Evolutionary conservation across 805 yeast species (phyloP), one percentile per base, ranked within the genome.

Genomic region (Kodamaea fukazawae): DNA sequence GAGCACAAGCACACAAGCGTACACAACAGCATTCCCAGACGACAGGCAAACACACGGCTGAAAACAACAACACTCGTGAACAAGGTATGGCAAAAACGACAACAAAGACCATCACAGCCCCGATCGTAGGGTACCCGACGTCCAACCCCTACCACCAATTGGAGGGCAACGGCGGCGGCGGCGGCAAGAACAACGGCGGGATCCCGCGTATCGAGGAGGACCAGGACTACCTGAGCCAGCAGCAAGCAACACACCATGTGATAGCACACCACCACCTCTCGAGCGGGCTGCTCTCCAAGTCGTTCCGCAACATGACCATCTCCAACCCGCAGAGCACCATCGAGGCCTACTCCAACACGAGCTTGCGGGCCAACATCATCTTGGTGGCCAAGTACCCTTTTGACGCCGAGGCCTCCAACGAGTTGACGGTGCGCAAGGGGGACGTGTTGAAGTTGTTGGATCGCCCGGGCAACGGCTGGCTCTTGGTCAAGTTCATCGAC

Each of bases 401-500:
- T 52, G 51, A 50, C 7, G 75, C 76, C 2, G 73, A 76, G 50
- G 54, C 58, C 32, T 44, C 50, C 4, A 59, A 63, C 32, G 84
- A 79, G 48, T 54, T 79, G 6, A 48, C 70, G 1, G 63, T 76
- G 1, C 54, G 58, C 2, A 69, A 68, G 29, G 82, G 82, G 9
- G 83, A 76, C 43, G 69, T 76, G 12, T 56, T 79, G 18, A 78
- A 75, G 49, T 54, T 79, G 14, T 44, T 77, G 4, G 72, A 72
- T 37, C 56, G 72, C 29, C 66, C 63, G 30, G 72, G 72, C 1
- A 70, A 72, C 48, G 83, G 81, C 1, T 76, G 81, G 80, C 54
- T 78, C 2, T 53, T 76, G 31, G 83, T 76, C 7, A 76, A 77
- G 52, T 71, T 76, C n/a, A 67, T 78, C 25, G 76, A 74, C 30